Base-by-base conservation (phyloP, 164 flowering plant genomes). In the Cinnamomum micranthum region DNA sequence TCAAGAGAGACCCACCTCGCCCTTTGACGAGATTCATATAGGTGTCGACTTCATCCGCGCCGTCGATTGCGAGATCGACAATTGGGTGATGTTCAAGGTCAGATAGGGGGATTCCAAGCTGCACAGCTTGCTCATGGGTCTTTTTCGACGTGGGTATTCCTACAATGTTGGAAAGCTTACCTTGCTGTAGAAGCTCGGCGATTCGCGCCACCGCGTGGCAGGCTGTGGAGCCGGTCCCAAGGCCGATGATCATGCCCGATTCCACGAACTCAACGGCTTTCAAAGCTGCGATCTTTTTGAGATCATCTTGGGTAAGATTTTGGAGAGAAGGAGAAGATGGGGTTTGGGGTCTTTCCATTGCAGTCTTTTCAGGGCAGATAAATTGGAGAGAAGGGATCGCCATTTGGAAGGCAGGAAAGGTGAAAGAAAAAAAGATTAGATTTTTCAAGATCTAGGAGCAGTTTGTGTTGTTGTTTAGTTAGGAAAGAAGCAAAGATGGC, bases 211-310 rank as follows among this genome's bases (percentile, higher is more conserved):
- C 92, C 13, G 95, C 98, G 77, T 82, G 88, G 52, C 76, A 78
- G 25, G 98, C 97, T 4, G 98, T 93, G 20, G 98, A 93, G 20
- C 98, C 98, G 12, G 98, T 93, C 20, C 98, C 98, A 25, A 93
- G 79, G 15, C 97, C 98, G 14, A 93, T 50, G 23, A 93, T 92
- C 98, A 93, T 93, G 24, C 95, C 98, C 1, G 97, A 92, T 80
- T 92, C 80, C 15, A 93, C 97, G 64, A 77, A 91, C 76, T 90
- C 97, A 2, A 93, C 98, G 6, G 97, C 97, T 65, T 91, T 91
- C 75, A 90, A 85, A 0, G 95, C 98, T 1, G 98, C 97, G 33
- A 92, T 85, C 71, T 81, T 88, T 81, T 93, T 93, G 68, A 93
- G 77, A 25, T 91, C 94, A 68, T 90, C 93, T 72, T 92, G 98